Evolutionary conservation across 2,329 filamentous ascomycete species (phyloP).

Genomic region (Tolypocladium pustulatum): DNA sequence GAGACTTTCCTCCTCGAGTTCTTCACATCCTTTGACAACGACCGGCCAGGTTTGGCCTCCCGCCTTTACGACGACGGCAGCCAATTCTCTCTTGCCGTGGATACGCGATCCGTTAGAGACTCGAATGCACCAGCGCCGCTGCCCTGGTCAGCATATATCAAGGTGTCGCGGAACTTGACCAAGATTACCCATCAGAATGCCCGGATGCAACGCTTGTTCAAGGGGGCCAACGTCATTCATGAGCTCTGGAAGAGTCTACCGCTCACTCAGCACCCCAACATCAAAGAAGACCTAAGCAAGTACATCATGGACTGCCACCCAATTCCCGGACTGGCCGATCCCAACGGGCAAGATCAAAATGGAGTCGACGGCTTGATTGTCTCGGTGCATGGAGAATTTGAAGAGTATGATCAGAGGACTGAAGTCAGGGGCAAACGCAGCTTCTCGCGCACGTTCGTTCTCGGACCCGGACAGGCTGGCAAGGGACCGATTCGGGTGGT

Average conservation of each 20-base stretch:
- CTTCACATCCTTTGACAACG: conserved; percentile 61
- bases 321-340: conserved; percentile 61
- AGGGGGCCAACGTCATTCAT: conserved; percentile 53
- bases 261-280: conserved; percentile 61
- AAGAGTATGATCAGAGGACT: conserved; percentile 54
- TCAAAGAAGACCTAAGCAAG: conserved; percentile 55
- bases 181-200: conserved; percentile 52
- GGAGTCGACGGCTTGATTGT: conserved; percentile 73
- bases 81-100: conserved; percentile 66
- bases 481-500: conserved; percentile 60
- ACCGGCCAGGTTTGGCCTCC: conserved; percentile 51
- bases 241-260: conserved; percentile 63
- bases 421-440: conserved; percentile 55
- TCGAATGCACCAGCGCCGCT: conserved; percentile 31
- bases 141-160: conserved; percentile 67
- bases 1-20: conserved; percentile 68
- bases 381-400: conserved; percentile 73
- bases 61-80: conserved; percentile 69
- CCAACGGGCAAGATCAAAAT: conserved; percentile 46
- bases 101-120: conserved; percentile 45
- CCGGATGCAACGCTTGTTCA: conserved; percentile 55
- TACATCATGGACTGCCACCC: conserved; percentile 79
- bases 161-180: conserved; percentile 66
- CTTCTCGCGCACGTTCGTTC: conserved; percentile 71
- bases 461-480: conserved; percentile 62